Evolutionary conservation across 495 filamentous ascomycete species (phyloP).

Genomic region (Xylaria flabelliformis): DNA sequence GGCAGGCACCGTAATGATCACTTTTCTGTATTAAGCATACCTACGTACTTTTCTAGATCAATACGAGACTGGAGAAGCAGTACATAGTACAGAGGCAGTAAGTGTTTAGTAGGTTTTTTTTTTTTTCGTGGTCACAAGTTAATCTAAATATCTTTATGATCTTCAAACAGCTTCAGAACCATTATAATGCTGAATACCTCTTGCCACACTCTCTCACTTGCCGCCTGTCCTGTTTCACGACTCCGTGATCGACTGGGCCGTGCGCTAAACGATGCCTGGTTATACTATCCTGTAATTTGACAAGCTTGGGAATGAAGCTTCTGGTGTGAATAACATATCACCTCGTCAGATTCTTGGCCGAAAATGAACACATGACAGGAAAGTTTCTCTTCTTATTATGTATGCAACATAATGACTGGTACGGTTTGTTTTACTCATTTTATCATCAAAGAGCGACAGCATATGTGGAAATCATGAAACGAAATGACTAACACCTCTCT

Average conservation of each 20-base stretch:
- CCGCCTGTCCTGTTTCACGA: conserved; percentile 1
- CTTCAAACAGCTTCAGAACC: neutral
- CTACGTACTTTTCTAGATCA: neutral
- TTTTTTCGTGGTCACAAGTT: neutral
- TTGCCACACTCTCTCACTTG: neutral
- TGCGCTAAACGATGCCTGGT: neutral
- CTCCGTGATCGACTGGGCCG: neutral
- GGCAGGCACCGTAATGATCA: too few relatives aligned
- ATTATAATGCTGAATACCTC: neutral
- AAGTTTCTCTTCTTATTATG: neutral
- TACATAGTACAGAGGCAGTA: too few relatives aligned
- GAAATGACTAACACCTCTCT: neutral
- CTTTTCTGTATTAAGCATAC: too few relatives aligned
- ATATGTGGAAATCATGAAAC: neutral
- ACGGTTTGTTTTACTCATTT: neutral
- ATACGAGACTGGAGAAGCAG: neutral
- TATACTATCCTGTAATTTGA: neutral
- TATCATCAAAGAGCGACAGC: neutral
- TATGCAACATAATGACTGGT: neutral
- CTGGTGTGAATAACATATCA: neutral
- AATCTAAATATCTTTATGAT: neutral
- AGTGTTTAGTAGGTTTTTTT: too few relatives aligned
- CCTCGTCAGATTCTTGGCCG: neutral
- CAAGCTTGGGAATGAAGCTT: neutral
- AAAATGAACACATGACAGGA: neutral